Evolutionary conservation across 345 rosid species (phyloP).

Genomic region (Gossypium raimondii): DNA sequence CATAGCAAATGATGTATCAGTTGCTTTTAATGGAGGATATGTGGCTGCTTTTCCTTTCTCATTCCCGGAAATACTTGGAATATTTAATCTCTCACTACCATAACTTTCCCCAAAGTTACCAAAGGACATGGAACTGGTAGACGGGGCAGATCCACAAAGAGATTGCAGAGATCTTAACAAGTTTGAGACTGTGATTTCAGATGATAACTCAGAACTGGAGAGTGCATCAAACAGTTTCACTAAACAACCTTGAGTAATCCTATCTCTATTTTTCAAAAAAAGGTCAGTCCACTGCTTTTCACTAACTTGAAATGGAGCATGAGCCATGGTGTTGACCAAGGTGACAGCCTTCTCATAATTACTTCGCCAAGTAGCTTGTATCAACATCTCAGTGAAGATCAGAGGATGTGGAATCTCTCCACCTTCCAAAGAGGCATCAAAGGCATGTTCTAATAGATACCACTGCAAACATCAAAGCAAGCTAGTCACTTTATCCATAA

Average conservation of each 20-base stretch:
- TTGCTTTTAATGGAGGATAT: slow-evolving; percentile 8
- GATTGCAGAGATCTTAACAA: slow-evolving; percentile 49
- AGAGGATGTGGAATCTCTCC: slow-evolving; percentile 72
- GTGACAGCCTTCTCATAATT: slow-evolving; percentile 57
- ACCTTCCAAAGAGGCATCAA: slow-evolving; percentile 64
- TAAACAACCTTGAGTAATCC: slow-evolving; percentile 36
- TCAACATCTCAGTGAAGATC: slow-evolving; percentile 65
- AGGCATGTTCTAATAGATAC: slow-evolving; percentile 79
- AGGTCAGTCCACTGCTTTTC: slow-evolving; percentile 69
- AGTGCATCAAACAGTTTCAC: slow-evolving; percentile 47
- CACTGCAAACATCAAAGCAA: slow-evolving; percentile 43
- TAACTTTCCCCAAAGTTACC: background rate
- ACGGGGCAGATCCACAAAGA: slow-evolving; percentile 32
- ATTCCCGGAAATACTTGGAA: slow-evolving; percentile 4
- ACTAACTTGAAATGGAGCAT: slow-evolving; percentile 73
- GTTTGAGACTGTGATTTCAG: slow-evolving; percentile 58
- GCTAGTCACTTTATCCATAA: slow-evolving; percentile 1
- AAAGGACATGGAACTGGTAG: slow-evolving; percentile 18
- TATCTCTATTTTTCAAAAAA: slow-evolving; percentile 40
- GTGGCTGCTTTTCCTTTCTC: slow-evolving; percentile 9
- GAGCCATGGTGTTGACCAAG: slow-evolving; percentile 54
- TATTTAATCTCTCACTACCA: background rate
- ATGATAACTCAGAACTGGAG: slow-evolving; percentile 35
- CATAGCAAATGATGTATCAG: background rate
- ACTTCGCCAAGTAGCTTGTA: slow-evolving; percentile 49